Conservation (phyloP, 208 protist species). For the Angomonas ambiguus region DNA sequence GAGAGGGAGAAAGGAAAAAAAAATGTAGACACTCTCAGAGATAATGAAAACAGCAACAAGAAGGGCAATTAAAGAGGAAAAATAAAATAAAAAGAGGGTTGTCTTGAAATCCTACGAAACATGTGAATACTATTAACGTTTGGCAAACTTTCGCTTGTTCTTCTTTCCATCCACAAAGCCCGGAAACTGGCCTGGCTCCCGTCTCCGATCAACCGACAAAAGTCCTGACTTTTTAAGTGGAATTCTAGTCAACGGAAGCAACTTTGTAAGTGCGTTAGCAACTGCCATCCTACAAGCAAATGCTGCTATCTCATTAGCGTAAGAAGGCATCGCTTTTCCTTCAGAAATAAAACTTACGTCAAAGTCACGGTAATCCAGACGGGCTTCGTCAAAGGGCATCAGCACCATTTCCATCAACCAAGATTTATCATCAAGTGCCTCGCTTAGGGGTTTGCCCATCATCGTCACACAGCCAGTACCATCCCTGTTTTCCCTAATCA, state of each 20-base stretch:
- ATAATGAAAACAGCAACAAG: slow-evolving; percentile 15
- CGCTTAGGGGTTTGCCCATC: slow-evolving; percentile 71
- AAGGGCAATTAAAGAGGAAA: neutral
- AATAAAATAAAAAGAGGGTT: neutral
- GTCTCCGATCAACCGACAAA: slow-evolving; percentile 78
- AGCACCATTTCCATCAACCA: slow-evolving; percentile 90
- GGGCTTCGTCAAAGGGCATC: slow-evolving; percentile 87
- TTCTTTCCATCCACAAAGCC: slow-evolving; percentile 84
- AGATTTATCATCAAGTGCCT: slow-evolving; percentile 77
- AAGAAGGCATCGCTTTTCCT: slow-evolving; percentile 77
- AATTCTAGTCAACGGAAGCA: slow-evolving; percentile 80
- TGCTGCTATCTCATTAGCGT: slow-evolving; percentile 80
- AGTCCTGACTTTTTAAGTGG: slow-evolving; percentile 85
- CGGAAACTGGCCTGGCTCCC: slow-evolving; percentile 78
- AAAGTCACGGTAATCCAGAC: slow-evolving; percentile 80
- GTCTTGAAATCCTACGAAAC: slow-evolving; percentile 13
- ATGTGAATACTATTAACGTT: slow-evolving; percentile 56
- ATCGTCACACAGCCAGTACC: slow-evolving; percentile 63
- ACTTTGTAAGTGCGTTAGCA: slow-evolving; percentile 78
- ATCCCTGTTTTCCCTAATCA: slow-evolving; percentile 79
- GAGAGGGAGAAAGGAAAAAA: neutral
- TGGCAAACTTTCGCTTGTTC: slow-evolving; percentile 79
- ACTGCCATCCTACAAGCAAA: slow-evolving; percentile 83
- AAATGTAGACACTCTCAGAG: slow-evolving; percentile 5
- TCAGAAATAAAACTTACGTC: slow-evolving; percentile 82